These are phyloP conservation scores for Beauveria bassiana DNA, from an alignment of 2,329 filamentous ascomycete genomes.

Conservation along the genomic window DNA sequence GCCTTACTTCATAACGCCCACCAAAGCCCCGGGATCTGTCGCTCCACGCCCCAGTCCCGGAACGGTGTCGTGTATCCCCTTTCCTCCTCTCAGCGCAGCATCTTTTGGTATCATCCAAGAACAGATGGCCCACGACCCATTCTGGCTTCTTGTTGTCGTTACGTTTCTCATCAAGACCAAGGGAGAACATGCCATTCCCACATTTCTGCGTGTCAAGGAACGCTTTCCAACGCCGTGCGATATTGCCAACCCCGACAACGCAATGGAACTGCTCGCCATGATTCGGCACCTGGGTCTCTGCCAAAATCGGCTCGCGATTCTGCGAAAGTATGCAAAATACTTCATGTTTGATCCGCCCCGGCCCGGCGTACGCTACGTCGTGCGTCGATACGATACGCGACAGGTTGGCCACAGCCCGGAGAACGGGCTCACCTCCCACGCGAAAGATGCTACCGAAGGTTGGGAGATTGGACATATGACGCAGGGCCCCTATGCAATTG, in stretches of 20 bases:
- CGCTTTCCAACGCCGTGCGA: slow-evolving; percentile 58
- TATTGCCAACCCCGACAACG: slow-evolving; percentile 48
- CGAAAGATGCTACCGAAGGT: slow-evolving; percentile 28
- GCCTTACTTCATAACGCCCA: slow-evolving; percentile 25
- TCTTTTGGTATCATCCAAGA: slow-evolving; percentile 81
- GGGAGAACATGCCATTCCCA: slow-evolving; percentile 66
- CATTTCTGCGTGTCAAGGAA: slow-evolving; percentile 61
- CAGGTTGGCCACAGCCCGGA: slow-evolving; percentile 19
- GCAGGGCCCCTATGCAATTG: slow-evolving; percentile 72
- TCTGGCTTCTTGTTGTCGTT: slow-evolving; percentile 72
- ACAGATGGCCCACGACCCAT: slow-evolving; percentile 64
- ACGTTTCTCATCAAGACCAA: slow-evolving; percentile 79
- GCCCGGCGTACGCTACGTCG: slow-evolving; percentile 45
- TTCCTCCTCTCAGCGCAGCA: slow-evolving; percentile 56
- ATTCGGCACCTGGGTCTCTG: slow-evolving; percentile 67
- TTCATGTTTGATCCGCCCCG: slow-evolving; percentile 61
- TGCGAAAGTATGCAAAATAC: slow-evolving; percentile 61
- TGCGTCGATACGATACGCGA: slow-evolving; percentile 39
- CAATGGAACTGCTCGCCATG: slow-evolving; percentile 46
- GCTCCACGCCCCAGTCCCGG: slow-evolving; percentile 32
- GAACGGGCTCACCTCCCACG: not conserved
- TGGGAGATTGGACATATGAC: slow-evolving; percentile 88
- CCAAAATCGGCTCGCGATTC: slow-evolving; percentile 55
- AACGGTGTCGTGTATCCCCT: slow-evolving; percentile 49
- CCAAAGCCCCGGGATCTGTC: slow-evolving; percentile 10